Conservation (phyloP, 495 filamentous ascomycete genomes). For the Pyrenula massariospora region DNA sequence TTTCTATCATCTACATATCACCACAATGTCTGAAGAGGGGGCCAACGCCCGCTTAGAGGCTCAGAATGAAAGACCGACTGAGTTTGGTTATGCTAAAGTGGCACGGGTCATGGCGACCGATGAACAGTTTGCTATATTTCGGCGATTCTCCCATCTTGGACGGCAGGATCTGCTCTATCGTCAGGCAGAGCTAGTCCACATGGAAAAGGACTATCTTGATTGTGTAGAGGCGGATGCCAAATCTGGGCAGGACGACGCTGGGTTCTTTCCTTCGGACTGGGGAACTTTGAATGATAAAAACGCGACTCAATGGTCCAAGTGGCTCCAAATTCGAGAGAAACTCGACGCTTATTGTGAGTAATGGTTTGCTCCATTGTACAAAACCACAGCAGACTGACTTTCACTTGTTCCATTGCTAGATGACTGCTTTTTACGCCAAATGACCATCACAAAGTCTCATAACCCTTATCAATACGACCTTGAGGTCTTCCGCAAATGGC, state of each 20-base stretch:
- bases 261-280: neutral
- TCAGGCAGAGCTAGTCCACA: conserved; percentile 18
- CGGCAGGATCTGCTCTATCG: conserved; percentile 21
- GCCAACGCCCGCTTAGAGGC: too few relatives aligned
- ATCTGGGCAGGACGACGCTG: neutral
- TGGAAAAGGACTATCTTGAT: conserved; percentile 13
- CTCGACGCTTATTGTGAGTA: neutral
- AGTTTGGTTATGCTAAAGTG: conserved; percentile 8
- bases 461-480: too few relatives aligned
- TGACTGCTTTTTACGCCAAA: too few relatives aligned
- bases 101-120: conserved; percentile 7
- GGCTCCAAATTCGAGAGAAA: neutral
- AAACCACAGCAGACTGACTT: neutral
- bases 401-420: neutral
- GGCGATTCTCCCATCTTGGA: conserved; percentile 17
- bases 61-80: too few relatives aligned
- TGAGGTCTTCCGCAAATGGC: conserved; percentile 3
- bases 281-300: neutral
- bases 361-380: neutral
- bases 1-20: too few relatives aligned
- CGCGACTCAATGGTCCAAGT: neutral
- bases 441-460: too few relatives aligned
- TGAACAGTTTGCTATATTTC: conserved; percentile 12
- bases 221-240: conserved; percentile 9
- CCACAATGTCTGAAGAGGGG: too few relatives aligned